Base-by-base conservation (phyloP, 2,329 filamentous ascomycete species). In the Cordyceps tenuipes region DNA sequence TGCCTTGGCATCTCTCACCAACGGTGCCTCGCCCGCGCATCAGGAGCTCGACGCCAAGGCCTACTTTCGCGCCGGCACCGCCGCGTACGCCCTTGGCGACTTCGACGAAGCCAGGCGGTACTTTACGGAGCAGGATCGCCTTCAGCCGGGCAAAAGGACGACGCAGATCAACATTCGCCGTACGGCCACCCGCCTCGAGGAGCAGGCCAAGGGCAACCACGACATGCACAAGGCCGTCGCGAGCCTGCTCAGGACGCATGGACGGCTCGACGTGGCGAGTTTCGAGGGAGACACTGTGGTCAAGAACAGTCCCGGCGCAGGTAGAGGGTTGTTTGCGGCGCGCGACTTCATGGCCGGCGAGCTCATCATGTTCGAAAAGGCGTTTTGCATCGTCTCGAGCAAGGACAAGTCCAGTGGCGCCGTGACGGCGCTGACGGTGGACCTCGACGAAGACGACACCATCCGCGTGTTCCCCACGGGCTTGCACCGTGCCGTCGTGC, bases 241-340 rank as follows among this genome's bases (percentile, higher is more conserved):
- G 19, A 63, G 56, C 10, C 49, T 74, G 1, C 64, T 68, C 0
- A 67, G 62, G n/a, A 46, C 59, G 0, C 68, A 70, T 9, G 70
- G 72, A 1, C 64, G 71, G 0, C 64, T 67, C 0, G 71, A 74
- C 17, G 62, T 63, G 1, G 72, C 71, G 2, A 68, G 64, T 6
- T 73, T 69, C 29, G 31, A 63, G 2, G 59, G 64, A 1, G 21
- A 66, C 17, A 73, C 68, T 0, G 64, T 66, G n/a, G 59, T 73
- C 17, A 66, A 63, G 26, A 31, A 64, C 0, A 72, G 67, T 21
- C 59, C 59, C 0, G 66, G 65, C 5, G 59, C 67, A 17, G 75
- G 75, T 1, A 68, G 71, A 0, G 75, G 75, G 1, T 62, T 77
- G 0, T 77, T 77, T 47, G 70, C 73, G 1, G 70, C 65, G 0